Evolutionary conservation across 371 early-diverging fungal species (phyloP).

Genomic region (Mortierella polycephala): DNA sequence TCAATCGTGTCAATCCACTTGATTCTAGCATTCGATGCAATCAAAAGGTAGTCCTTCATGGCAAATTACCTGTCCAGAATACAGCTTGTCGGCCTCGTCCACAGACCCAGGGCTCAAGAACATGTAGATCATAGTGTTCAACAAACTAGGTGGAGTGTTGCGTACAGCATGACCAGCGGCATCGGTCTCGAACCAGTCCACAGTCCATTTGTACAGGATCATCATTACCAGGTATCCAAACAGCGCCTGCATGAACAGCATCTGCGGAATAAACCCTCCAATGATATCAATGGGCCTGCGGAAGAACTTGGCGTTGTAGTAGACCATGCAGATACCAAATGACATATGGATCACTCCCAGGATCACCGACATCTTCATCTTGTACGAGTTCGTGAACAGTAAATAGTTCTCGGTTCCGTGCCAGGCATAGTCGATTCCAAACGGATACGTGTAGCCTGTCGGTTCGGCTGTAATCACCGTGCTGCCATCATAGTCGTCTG

Average conservation of each 20-base stretch:
- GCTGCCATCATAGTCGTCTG: constrained; percentile 58
- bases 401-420: constrained; percentile 93
- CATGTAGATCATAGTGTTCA: constrained; percentile 99
- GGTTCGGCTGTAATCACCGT: constrained; percentile 43
- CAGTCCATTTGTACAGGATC: constrained; percentile 98
- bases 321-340: constrained; percentile 93
- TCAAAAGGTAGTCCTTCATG: too few relatives aligned
- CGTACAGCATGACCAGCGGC: constrained; percentile 71
- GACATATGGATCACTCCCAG: constrained; percentile 99
- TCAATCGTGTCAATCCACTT: not conserved
- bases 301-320: constrained; percentile 93
- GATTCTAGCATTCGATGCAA: too few relatives aligned
- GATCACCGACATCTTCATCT: constrained; percentile 99
- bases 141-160: constrained; percentile 90
- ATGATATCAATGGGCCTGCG: constrained; percentile 84
- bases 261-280: constrained; percentile 94
- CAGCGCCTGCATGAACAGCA: constrained; percentile 92
- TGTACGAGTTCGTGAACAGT: constrained; percentile 98
- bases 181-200: constrained; percentile 86
- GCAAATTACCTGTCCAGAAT: constrained; percentile 82
- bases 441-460: constrained; percentile 60
- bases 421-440: constrained; percentile 91
- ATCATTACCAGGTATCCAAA: constrained; percentile 97
- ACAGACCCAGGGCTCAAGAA: constrained; percentile 95
- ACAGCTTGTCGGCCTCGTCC: constrained; percentile 76